A percentile compares a stretch with the other conserved stretches of the same genome.
phyloP scores from a whole-genome alignment of 352 stramenopile species.

The Globisporangium carolinianum region DNA sequence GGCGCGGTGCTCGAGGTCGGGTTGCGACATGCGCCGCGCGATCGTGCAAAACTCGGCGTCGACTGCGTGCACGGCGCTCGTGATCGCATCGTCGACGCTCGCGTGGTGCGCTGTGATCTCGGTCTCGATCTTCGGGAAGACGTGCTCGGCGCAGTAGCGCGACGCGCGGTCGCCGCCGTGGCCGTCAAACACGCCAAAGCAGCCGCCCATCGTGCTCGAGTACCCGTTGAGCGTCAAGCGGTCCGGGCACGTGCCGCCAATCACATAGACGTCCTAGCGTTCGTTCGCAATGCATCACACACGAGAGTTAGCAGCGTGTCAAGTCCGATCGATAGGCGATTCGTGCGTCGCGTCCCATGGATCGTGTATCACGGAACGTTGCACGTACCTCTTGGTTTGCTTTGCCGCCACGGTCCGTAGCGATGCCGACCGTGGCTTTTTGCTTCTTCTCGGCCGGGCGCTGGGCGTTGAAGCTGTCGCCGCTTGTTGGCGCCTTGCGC shows the following conservation, averaged over 20 bases:
- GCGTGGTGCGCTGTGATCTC: conserved; percentile 27
- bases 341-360: background rate
- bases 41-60: conserved; percentile 68
- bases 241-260: conserved; percentile 48
- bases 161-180: conserved; percentile 75
- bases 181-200: conserved; percentile 81
- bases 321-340: background rate
- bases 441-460: conserved; percentile 27
- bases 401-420: conserved; percentile 67
- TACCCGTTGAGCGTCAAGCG: conserved; percentile 80
- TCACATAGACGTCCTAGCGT: conserved; percentile 72
- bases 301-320: background rate
- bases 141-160: conserved; percentile 66
- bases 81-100: conserved; percentile 47
- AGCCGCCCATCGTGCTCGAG: conserved; percentile 43
- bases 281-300: background rate
- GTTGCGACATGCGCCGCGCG: conserved; percentile 32
- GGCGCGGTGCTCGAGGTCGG: conserved; percentile 18
- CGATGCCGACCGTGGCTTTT: conserved; percentile 50
- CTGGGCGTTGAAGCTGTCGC: conserved; percentile 9
- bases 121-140: conserved; percentile 60
- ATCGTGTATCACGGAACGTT: background rate
- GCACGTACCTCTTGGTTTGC: conserved; percentile 58
- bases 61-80: conserved; percentile 46
- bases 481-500: conserved; percentile 23